Percentiles rank a stretch among this genome's conserved stretches.
phyloP scores from a whole-genome alignment of 257 asterid species.

The Ehretia macrophylla region DNA sequence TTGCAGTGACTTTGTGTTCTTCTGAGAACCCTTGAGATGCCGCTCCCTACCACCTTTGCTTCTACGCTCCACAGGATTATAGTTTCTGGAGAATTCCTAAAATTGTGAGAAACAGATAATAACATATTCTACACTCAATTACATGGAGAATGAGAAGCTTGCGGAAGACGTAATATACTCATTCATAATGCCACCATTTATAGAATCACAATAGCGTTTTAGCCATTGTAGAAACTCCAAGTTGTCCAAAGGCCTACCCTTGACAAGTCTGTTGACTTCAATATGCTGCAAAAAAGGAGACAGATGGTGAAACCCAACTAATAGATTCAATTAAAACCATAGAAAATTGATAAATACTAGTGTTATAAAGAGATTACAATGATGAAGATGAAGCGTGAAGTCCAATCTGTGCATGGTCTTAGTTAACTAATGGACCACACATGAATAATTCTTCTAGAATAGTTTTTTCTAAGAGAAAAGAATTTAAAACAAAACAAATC shows the following conservation, averaged over 20 bases:
- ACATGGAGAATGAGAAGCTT: no score
- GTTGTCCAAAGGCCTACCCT: constrained; percentile 91
- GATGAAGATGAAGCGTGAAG: no score
- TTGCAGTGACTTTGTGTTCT: constrained; percentile 63
- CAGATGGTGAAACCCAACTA: neutral
- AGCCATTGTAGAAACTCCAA: constrained; percentile 96
- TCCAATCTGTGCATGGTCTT: no score
- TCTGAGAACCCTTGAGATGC: constrained; percentile 49
- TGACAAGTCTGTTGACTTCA: constrained; percentile 87
- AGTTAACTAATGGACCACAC: neutral
- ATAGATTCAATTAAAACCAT: neutral
- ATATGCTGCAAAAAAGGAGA: constrained; percentile 57
- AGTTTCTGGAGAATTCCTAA: constrained; percentile 50
- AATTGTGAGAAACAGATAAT: constrained; percentile 12
- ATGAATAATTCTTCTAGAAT: no score
- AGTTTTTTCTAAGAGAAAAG: no score
- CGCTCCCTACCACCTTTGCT: constrained; percentile 71
- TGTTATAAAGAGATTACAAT: no score
- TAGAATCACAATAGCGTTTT: constrained; percentile 85
- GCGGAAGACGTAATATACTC: constrained; percentile 37
- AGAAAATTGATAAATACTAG: no score
- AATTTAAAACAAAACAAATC: no score
- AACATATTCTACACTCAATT: neutral
- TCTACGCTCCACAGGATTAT: constrained; percentile 85
- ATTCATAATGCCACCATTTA: constrained; percentile 80